Base-by-base conservation (phyloP, 2,329 filamentous ascomycete genomes). In the Truncatella angustata region DNA sequence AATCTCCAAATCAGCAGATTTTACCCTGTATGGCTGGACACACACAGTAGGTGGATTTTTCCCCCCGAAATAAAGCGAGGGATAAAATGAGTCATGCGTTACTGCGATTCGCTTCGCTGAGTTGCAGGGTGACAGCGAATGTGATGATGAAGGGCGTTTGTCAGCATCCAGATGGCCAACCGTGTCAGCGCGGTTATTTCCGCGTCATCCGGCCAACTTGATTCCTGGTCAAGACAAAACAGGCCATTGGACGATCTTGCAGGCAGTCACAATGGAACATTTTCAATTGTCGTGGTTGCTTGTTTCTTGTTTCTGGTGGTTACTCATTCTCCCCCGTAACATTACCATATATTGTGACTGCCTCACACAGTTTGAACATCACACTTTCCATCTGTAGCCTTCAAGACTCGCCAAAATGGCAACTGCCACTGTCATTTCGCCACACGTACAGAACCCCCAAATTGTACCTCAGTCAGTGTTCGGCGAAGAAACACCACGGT, bases 401-500 rank as follows among this genome's bases (percentile, higher is more conserved):
- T n/a, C n/a, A n/a, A n/a, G n/a, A n/a, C n/a, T n/a, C n/a, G n/a
- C n/a, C n/a, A n/a, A n/a, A 39, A 37, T 36, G 21, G 28, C 30
- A 30, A 43, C 35, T 21, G 47, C 47, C 20, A 36, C 47, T 32
- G 47, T 50, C 28, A 10, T 23, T 23, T 14, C 47, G 11, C 9
- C 36, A 4, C 35, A 28, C 20, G 23, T 40, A 21, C 50, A 55
- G 46, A 34, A 39, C 21, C 14, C 52, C 20, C 46, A 49, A 7
- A 7, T 36, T 2, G 11, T 50, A n/a, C 45, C 36, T 39, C n/a
- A 45, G 26, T 18, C 37, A n/a, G 12, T 18, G 20, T 47, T 47
- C 34, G 37, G 24, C 16, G 49, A 20, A 36, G 40, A 50, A 34
- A 49, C 44, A 23, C 50, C 53, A n/a, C 47, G 53, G 11, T 53